Evolutionary conservation across 306 rosid genomes (phyloP).

Genomic region (Ormosia emarginata): DNA sequence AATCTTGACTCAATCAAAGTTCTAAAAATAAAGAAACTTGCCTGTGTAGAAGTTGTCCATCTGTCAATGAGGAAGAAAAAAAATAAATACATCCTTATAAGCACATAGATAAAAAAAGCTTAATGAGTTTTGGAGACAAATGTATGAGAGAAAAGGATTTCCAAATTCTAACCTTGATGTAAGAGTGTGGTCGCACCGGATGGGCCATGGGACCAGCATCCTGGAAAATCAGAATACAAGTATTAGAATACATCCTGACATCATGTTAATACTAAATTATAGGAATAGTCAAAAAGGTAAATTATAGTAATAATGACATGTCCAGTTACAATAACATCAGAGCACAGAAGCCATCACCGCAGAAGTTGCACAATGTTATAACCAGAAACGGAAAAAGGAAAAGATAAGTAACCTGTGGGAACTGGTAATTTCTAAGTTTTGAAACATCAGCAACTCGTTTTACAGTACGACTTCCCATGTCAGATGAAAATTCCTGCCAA

Average conservation of each 20-base stretch:
- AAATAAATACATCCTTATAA: constrained; percentile 28
- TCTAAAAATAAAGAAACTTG: constrained; percentile 31
- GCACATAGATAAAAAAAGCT: not conserved
- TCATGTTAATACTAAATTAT: not conserved
- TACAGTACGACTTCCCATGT: constrained; percentile 94
- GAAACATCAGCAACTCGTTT: constrained; percentile 88
- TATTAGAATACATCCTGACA: constrained; percentile 5
- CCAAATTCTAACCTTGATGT: constrained; percentile 75
- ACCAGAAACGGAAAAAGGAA: not conserved
- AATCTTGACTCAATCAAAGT: constrained; percentile 6
- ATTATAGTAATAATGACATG: not conserved
- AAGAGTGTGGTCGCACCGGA: constrained; percentile 98
- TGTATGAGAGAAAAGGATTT: constrained; percentile 13
- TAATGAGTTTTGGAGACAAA: not conserved
- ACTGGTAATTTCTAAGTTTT: constrained; percentile 85
- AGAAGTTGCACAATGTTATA: not conserved
- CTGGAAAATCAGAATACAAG: constrained; percentile 45
- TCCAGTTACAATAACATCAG: not conserved
- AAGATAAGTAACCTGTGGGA: constrained; percentile 76
- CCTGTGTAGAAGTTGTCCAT: constrained; percentile 99
- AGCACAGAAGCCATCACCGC: not conserved
- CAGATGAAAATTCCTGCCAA: constrained; percentile 91
- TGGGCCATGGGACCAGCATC: constrained; percentile 99
- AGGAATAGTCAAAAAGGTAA: not conserved
- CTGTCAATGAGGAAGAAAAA: constrained; percentile 46